phyloP scores from a whole-genome alignment of 169 alveolate genomes.

The Plasmodium reichenowi region DNA sequence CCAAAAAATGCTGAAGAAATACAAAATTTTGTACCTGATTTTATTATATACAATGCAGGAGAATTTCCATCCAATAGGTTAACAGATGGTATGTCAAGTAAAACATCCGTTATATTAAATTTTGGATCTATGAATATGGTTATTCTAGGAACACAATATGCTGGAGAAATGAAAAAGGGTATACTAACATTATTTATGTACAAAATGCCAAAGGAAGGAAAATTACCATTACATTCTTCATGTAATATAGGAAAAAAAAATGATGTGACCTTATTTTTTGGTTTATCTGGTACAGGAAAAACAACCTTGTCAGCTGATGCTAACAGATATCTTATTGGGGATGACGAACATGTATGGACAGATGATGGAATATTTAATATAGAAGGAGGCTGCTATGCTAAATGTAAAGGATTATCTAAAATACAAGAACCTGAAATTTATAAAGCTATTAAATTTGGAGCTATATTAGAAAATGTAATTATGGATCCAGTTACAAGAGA shows the following conservation, averaged over 20 bases:
- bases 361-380: constrained; percentile 96
- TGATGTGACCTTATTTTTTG: constrained; percentile 96
- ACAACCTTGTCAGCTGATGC: constrained; percentile 98
- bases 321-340: constrained; percentile 94
- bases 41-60: constrained; percentile 95
- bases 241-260: constrained; percentile 94
- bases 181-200: constrained; percentile 94
- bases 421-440: constrained; percentile 97
- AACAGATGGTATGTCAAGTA: constrained; percentile 89
- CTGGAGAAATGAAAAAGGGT: constrained; percentile 98
- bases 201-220: constrained; percentile 92
- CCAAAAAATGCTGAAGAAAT: constrained; percentile 90
- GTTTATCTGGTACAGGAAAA: constrained; percentile 98
- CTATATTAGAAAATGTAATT: constrained; percentile 93
- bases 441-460: constrained; percentile 93
- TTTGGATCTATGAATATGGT: constrained; percentile 92
- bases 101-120: constrained; percentile 93
- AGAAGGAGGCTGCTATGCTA: constrained; percentile 99
- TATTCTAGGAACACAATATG: constrained; percentile 97
- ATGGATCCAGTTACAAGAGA: constrained; percentile 89
- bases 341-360: constrained; percentile 98
- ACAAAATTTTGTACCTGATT: constrained; percentile 90
- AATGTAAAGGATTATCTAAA: constrained; percentile 90
- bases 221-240: constrained; percentile 97
- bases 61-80: constrained; percentile 92